Evolutionary conservation across 495 filamentous ascomycete genomes (phyloP), one percentile per base, ranked within the genome.

Genomic region (Aspergillus wentii): DNA sequence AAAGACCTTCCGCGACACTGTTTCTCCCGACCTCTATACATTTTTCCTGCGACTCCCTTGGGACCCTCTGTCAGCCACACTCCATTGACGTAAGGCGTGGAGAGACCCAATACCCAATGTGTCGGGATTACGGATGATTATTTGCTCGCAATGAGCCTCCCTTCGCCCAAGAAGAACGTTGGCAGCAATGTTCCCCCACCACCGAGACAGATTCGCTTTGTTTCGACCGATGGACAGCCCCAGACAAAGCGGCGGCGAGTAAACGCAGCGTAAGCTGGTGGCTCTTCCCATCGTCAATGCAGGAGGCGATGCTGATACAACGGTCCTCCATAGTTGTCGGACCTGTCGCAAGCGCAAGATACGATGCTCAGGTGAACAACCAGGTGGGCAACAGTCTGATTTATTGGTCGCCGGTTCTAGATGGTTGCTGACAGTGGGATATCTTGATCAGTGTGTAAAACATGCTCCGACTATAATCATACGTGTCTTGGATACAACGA

Each of bases 261-360:
- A 56, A 86, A 82, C 63, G 81, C 85, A 49, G 86, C 86, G 79
- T 89, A 76, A 53, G 80, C 72, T 32, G 41, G 33, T 30, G 41
- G 42, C 38, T 42, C 30, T 13, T 17, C 14, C 14, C 5, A 5
- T n/a, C n/a, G n/a, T n/a, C n/a, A n/a, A n/a, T n/a, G n/a, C 33
- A 11, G 49, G 47, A 49, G 44, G 22, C 53, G 51, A 46, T 39
- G 32, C 40, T 54, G 39, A 52, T 44, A 21, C 21, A 29, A 11
- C 13, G 8, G n/a, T n/a, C n/a, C n/a, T n/a, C 26, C 22, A 43
- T 48, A 86, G 83, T 47, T 87, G 85, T 63, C 70, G 80, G 42
- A 90, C 84, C 37, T 88, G 85, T 61, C 80, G 85, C 58, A 86
- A 82, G 52, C 76, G 86, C 60, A 90, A 90, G 64, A 89, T 85